These are phyloP conservation scores for Vigna nakashimae DNA, from an alignment of 306 rosid species.

Conservation along the genomic window DNA sequence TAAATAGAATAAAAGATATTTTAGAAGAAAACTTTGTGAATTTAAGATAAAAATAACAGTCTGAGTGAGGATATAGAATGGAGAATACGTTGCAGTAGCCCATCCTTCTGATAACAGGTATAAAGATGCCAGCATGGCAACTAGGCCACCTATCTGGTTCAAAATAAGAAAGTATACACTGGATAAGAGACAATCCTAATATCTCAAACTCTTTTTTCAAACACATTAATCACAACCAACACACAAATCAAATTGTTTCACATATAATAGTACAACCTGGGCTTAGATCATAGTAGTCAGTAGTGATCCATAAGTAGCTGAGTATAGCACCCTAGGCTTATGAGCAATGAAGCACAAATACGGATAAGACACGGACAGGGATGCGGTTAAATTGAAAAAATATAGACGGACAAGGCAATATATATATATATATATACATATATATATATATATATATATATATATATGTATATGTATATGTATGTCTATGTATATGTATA, in stretches of 20 bases:
- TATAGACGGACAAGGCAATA: too few species aligned
- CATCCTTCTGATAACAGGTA: conserved; percentile 94
- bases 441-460: too few species aligned
- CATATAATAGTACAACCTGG: conserved; percentile 13
- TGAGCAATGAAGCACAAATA: too few species aligned
- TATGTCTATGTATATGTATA: too few species aligned
- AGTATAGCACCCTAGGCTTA: neutral
- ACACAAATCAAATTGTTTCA: neutral
- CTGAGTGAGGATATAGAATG: conserved; percentile 82
- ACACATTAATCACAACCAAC: conserved; percentile 22
- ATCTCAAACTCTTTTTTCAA: conserved; percentile 38
- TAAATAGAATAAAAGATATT: conserved; percentile 25
- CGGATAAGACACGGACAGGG: too few species aligned
- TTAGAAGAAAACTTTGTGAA: conserved; percentile 15
- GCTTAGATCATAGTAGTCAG: neutral
- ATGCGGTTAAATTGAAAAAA: too few species aligned
- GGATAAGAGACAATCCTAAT: conserved; percentile 38
- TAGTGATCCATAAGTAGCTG: neutral
- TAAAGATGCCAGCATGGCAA: conserved; percentile 90
- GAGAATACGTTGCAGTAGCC: conserved; percentile 87
- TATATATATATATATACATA: too few species aligned
- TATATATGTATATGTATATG: too few species aligned
- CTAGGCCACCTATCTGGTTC: conserved; percentile 88
- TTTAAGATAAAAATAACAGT: conserved; percentile 35
- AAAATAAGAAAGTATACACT: conserved; percentile 47